Evolutionary conservation across 192 early-diverging fungal species (phyloP), one percentile per base, ranked within the genome.

Genomic region (Allomyces arbusculus): DNA sequence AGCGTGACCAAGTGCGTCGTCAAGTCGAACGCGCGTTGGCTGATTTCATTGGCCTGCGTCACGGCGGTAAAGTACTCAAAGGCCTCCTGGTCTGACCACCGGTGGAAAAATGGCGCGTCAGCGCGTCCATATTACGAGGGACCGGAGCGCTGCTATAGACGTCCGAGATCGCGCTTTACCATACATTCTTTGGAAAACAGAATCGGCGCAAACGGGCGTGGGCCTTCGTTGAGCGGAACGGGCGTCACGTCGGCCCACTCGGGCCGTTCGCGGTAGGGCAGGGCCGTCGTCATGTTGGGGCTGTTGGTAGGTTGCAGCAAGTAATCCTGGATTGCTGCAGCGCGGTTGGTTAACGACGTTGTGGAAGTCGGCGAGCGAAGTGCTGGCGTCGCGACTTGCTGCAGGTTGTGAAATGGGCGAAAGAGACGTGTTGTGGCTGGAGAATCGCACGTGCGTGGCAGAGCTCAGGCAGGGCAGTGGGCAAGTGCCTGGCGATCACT

Each of bases 21-120:
- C 63, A 99, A 76, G 10, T 84, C 75, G 62, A 95, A 78, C 19
- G 88, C 95, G 23, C 97, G 80, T 61, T 86, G 72, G 3, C 84
- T 87, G 43, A 78, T 71, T 75, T 99, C 97, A 62, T 85, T 73
- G n/a, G 70, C 69, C 40, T 69, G 68, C 61, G 81, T 75, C 44
- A 92, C 78, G 0, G 92, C 92, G 10, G 94, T 83, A 73, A 97
- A 88, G 72, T 89, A 91, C 73, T 82, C 82, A 88, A 95, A 98
- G 10, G 86, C 85, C 11, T 78, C 74, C 14, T 76, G 74, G 69
- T 93, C 84, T 85, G 68, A 43, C 11, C 33, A 28, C 25, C 33
- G 44, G 65, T 63, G 28, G 25, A 24, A 50, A 43, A 65, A 64
- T 64, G 63, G 10, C n/a, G 26, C 9, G 45, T 24, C 12, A 65